phyloP scores from a whole-genome alignment of 208 protist genomes.

The Leptomonas seymouri region DNA sequence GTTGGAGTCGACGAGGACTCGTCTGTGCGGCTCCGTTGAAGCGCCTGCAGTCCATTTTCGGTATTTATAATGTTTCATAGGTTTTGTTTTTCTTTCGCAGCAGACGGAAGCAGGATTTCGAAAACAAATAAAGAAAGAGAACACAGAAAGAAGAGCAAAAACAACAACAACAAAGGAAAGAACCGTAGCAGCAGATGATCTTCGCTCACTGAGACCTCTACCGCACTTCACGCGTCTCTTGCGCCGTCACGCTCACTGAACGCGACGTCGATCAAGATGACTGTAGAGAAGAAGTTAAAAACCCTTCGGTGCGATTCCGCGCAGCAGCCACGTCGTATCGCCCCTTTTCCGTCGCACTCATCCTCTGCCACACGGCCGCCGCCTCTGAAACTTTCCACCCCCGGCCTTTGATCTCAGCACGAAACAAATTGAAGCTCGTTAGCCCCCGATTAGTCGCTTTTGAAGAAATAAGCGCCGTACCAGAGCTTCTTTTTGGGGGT shows the following conservation, averaged over 20 bases:
- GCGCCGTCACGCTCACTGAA: background rate
- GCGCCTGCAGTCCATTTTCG: too few relatives aligned
- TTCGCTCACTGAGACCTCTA: too few relatives aligned
- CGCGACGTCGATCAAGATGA: background rate
- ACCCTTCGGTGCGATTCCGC: conserved; percentile 27
- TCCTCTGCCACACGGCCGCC: conserved; percentile 41
- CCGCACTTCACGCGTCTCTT: too few relatives aligned
- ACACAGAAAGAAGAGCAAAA: conserved; percentile 8
- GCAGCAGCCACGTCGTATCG: conserved; percentile 66
- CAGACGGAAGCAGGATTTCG: background rate
- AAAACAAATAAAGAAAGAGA: background rate
- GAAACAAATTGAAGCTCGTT: conserved; percentile 49
- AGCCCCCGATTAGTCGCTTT: too few relatives aligned
- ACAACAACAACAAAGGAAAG: background rate
- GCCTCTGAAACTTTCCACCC: conserved; percentile 20
- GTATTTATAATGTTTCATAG: too few relatives aligned
- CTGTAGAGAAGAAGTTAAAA: background rate
- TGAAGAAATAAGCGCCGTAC: background rate
- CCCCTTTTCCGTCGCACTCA: conserved; percentile 54
- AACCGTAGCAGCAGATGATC: too few relatives aligned
- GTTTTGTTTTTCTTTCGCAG: too few relatives aligned
- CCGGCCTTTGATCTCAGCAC: conserved; percentile 15
- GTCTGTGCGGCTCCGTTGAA: too few relatives aligned
- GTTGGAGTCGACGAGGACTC: too few relatives aligned
- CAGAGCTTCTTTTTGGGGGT: background rate